These are phyloP conservation scores for Trypanosoma congolense DNA, from an alignment of 208 protist genomes.

Conservation along the genomic window DNA sequence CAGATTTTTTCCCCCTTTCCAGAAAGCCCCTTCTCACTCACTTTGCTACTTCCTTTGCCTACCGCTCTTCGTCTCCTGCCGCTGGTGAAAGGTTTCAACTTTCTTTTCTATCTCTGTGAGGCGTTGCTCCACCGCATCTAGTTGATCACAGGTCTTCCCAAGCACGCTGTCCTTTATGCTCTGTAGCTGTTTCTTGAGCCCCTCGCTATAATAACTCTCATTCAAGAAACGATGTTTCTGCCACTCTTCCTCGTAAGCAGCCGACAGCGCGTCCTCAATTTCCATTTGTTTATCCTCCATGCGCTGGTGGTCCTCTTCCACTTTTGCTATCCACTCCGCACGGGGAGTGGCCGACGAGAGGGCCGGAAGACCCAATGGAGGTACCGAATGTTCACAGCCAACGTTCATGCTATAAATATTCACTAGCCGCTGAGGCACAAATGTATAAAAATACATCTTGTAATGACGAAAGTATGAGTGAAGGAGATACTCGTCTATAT, in stretches of 20 bases:
- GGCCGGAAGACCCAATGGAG: conserved; percentile 51
- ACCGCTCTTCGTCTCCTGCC: conserved; percentile 21
- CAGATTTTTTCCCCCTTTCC: not conserved
- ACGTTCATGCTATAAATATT: conserved; percentile 49
- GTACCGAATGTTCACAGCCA: conserved; percentile 39
- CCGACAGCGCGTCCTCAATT: conserved; percentile 26
- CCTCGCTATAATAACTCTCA: conserved; percentile 53
- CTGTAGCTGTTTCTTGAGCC: conserved; percentile 76
- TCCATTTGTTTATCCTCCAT: conserved; percentile 56
- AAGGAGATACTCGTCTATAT: conserved; percentile 83
- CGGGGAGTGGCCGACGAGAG: conserved; percentile 47
- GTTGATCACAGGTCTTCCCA: conserved; percentile 39
- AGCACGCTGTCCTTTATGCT: conserved; percentile 61
- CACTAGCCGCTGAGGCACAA: conserved; percentile 62
- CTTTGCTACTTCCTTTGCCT: conserved; percentile 32
- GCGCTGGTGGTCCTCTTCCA: conserved; percentile 58
- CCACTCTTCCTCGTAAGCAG: conserved; percentile 39
- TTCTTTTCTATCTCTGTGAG: conserved; percentile 70
- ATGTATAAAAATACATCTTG: conserved; percentile 91
- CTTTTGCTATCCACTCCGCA: conserved; percentile 52
- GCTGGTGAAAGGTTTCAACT: conserved; percentile 30
- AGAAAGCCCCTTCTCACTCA: not conserved
- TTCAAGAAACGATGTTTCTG: conserved; percentile 37
- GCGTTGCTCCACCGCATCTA: conserved; percentile 74
- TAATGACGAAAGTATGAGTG: conserved; percentile 88